Evolutionary conservation across 1,284 basidiomycete genomes (phyloP).

Genomic region (Mycena sp.): DNA sequence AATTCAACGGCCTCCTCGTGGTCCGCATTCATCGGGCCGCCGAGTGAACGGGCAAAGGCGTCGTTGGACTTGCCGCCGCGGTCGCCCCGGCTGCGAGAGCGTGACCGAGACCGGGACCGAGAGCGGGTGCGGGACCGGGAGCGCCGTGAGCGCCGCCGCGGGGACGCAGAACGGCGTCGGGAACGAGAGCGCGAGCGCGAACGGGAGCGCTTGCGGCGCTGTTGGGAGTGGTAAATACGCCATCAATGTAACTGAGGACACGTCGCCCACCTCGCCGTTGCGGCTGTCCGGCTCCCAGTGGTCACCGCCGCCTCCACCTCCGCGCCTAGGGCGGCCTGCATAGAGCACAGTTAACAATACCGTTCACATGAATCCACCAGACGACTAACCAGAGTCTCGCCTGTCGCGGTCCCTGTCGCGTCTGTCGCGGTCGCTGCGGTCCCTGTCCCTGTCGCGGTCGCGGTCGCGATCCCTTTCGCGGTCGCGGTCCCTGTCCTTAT

Average conservation of each 20-base stretch:
- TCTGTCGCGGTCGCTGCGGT: constrained; percentile 55
- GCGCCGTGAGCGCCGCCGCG: constrained; percentile 63
- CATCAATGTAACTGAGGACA: constrained; percentile 4
- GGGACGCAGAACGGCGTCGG: constrained; percentile 71
- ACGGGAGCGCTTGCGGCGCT: constrained; percentile 61
- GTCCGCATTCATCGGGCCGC: constrained; percentile 91
- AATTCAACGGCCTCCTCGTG: constrained; percentile 91
- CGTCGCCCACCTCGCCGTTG: constrained; percentile 63
- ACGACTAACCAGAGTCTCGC: constrained; percentile 63
- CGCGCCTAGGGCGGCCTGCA: constrained; percentile 52
- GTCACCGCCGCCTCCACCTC: constrained; percentile 58
- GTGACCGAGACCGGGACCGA: constrained; percentile 64
- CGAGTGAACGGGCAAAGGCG: constrained; percentile 80
- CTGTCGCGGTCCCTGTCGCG: constrained; percentile 46
- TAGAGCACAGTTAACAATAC: constrained; percentile 8
- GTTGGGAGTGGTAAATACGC: constrained; percentile 7
- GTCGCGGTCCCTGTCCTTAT: constrained; percentile 50
- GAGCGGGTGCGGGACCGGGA: constrained; percentile 60
- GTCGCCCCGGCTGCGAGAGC: constrained; percentile 65
- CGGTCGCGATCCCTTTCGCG: constrained; percentile 48
- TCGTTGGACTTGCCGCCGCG: constrained; percentile 54
- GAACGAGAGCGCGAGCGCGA: constrained; percentile 71
- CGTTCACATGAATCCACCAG: constrained; percentile 4
- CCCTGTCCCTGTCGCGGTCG: constrained; percentile 41
- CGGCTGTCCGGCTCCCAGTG: constrained; percentile 84